Base-by-base conservation (phyloP, 2,329 filamentous ascomycete genomes). In the Exophiala dermatitidis region DNA sequence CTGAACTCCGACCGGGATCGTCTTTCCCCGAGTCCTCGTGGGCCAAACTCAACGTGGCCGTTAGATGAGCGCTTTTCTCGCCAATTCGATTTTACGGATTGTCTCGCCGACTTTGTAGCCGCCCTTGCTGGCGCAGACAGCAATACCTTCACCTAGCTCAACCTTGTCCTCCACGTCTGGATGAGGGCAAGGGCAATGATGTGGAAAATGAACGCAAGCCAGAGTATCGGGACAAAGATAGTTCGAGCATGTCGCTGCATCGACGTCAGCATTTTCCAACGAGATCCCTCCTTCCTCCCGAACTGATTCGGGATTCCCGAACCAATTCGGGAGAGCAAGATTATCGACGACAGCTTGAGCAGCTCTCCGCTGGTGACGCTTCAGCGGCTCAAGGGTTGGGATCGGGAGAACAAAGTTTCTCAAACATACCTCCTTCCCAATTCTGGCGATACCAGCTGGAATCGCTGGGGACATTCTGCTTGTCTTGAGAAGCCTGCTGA, bases 221-320 rank as follows among this genome's bases (percentile, higher is more conserved):
- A 98, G 80, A 0, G 93, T 97, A 60, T 89, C 88, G 1, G 93
- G 90, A 68, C 93, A 98, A 51, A 98, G 83, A 69, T 96, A 98
- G 63, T 91, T 90, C 65, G 88, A 82, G 77, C 93, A 98, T 64
- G 83, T 78, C n/a, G 90, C 88, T 88, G 64, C 19, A 41, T 26
- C 38, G 36, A 41, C 38, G 38, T 41, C 12, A 41, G 38, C 19
- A 41, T 26, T 5, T 6, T 26, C 28, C 38, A 41, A 41, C 38
- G 28, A 4, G 12, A 4, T 41, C 9, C 38, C 12, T 41, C 38
- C 26, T 28, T 40, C 9, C 7, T 19, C 31, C 5, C 1, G 7
- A 37, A 19, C 19, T 19, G 19, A 19, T 19, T 19, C 19, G 19
- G 19, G 19, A 19, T 19, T 19, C 2, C 31, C 67, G 65, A 48